These are phyloP conservation scores for Amanita brunnescens DNA, from an alignment of 768 basidiomycete species.

Conservation along the genomic window DNA sequence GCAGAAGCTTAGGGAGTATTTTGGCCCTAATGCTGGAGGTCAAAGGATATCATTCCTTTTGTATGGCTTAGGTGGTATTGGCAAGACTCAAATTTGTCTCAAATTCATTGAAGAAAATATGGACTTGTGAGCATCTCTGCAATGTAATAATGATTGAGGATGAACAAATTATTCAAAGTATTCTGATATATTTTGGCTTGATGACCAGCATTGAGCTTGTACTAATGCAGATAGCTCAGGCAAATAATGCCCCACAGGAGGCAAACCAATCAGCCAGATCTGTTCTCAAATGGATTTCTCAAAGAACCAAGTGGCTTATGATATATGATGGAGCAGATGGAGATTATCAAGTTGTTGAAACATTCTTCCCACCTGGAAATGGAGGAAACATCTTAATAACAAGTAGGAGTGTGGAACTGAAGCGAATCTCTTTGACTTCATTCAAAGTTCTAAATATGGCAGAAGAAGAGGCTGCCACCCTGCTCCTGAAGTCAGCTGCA, in stretches of 20 bases:
- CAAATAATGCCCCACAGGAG: background rate
- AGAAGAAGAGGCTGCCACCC: slow-evolving; percentile 10
- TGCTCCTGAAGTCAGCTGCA: slow-evolving; percentile 10
- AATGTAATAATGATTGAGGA: slow-evolving; percentile 9
- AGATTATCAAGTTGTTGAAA: slow-evolving; percentile 1
- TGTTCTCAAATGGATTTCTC: slow-evolving; percentile 10
- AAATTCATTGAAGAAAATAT: background rate
- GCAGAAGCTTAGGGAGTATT: slow-evolving; percentile 8
- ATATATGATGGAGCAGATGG: slow-evolving; percentile 11
- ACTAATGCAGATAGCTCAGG: slow-evolving; percentile 5
- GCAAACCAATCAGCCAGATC: background rate
- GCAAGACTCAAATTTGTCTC: background rate
- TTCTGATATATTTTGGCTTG: slow-evolving; percentile 15
- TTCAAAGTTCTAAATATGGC: slow-evolving; percentile 9
- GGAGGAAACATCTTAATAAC: slow-evolving; percentile 11
- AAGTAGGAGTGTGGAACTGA: slow-evolving; percentile 9
- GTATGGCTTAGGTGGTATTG: background rate
- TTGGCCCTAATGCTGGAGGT: background rate
- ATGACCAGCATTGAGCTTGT: slow-evolving; percentile 10
- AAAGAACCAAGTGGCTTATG: slow-evolving; percentile 11
- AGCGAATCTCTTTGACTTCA: background rate
- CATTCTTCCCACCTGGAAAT: slow-evolving; percentile 1
- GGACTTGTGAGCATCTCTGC: slow-evolving; percentile 7
- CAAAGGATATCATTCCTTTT: slow-evolving; percentile 8
- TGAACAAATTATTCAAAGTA: slow-evolving; percentile 7